These are phyloP conservation scores for Zasmidium cellare DNA, from an alignment of 2,329 filamentous ascomycete genomes.

Conservation along the genomic window DNA sequence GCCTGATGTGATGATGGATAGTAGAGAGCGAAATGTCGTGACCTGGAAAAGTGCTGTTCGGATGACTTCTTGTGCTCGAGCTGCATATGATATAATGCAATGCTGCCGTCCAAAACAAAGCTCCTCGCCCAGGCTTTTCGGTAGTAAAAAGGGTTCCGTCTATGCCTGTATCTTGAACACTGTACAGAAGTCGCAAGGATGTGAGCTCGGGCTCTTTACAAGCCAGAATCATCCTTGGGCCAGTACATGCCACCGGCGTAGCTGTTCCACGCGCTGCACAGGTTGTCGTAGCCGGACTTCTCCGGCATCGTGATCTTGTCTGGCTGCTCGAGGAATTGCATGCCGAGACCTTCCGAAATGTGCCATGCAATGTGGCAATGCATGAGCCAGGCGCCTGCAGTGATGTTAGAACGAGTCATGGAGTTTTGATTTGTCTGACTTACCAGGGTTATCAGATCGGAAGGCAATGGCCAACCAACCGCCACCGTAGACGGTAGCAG, in stretches of 20 bases:
- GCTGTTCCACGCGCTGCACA: constrained; percentile 1
- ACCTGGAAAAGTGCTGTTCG: not conserved
- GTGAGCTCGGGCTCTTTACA: constrained; percentile 1
- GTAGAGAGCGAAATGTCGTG: not conserved
- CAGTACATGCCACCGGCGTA: not conserved
- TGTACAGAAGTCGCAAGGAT: not conserved
- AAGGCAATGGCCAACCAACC: constrained; percentile 53
- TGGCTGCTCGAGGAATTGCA: constrained; percentile 8
- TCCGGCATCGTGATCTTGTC: constrained; percentile 5
- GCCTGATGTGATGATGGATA: too few species aligned
- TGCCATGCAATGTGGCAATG: constrained; percentile 13
- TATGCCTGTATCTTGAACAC: not conserved
- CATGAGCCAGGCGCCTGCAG: constrained; percentile 2
- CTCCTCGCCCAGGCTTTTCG: not conserved
- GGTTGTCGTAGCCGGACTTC: not conserved
- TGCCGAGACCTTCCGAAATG: constrained; percentile 9
- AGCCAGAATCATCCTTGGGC: constrained; percentile 7
- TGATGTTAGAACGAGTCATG: not conserved
- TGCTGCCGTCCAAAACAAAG: not conserved
- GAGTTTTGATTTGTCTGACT: not conserved
- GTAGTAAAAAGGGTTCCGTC: not conserved
- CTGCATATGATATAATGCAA: not conserved
- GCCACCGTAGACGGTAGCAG: constrained; percentile 42
- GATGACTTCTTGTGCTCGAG: not conserved
- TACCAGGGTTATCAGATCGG: constrained; percentile 52